Base-by-base conservation (phyloP, 495 filamentous ascomycete species). In the Aspergillus biplanus region DNA sequence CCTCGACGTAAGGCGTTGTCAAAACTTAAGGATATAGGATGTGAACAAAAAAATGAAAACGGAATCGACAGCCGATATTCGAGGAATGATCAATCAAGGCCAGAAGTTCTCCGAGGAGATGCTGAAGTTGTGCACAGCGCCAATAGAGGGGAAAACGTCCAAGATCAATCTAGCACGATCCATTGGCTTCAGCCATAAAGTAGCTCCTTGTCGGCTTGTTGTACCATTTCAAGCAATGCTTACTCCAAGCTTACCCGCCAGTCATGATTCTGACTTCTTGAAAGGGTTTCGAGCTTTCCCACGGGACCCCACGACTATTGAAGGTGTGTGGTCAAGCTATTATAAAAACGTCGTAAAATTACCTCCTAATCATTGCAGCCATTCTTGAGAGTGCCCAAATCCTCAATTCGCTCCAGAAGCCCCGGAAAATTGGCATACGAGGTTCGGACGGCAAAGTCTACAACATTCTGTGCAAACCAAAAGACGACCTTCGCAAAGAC, bases 401-500 rank as follows among this genome's bases (percentile, higher is more conserved):
- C n/a, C 77, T 99, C 33, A 90, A 88, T 56, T 98, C 96, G 12
- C 84, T 98, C 49, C 93, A 97, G 63, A 91, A 93, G 66, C 95
- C 96, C 13, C 87, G 94, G 55, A 97, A 92, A 69, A 88, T 99
- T 65, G 92, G 87, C 33, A 91, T 95, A 33, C 84, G 89, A 47
- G 95, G 93, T 6, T 93, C 91, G 0, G 92, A 99, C 75, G 95
- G 95, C 12, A 87, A 88, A 55, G 81, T 84, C 6, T 99, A 99
- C 69, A 89, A 89, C 33, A 86, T 97, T 15, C 83, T 99, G 52
- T 95, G 96, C 80, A 99, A 99, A 69, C 95, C 95, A 6, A 98
- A 98, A 73, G 95, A 98, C 70, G 96, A 99, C 73, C 83, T 99
- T 6, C 90, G 95, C 7, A 98, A 97, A 67, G 95, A 99, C 65